Base-by-base conservation (phyloP, 345 rosid genomes). In the Raphanus sativus region DNA sequence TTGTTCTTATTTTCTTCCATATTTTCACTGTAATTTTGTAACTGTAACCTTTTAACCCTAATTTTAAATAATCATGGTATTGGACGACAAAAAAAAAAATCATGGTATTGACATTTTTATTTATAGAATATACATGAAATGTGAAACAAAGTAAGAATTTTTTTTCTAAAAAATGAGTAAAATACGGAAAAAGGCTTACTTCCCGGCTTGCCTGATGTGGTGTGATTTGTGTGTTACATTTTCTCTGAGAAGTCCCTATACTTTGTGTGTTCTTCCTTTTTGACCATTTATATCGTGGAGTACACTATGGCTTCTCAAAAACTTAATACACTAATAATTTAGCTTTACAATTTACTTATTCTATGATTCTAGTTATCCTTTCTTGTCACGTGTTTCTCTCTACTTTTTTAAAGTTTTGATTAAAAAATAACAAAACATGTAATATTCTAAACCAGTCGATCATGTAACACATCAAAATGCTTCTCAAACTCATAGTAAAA, bases 221-320 rank as follows among this genome's bases (percentile, higher is more conserved):
- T 77, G 76, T 77, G 77, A 70, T 77, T 65, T 77, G 77, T 65
- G 81, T 77, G 76, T 64, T 70, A 70, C 67, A 56, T 34, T 63
- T 77, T 71, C 62, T 64, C 76, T 70, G 80, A 77, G 66, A 77
- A 77, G 76, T 77, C 80, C 75, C 66, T 77, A 0, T 70, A 70
- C 38, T 54, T 70, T 15, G 38, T 21, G 13, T 70, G 65, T 55
- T 55, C 21, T 63, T 70, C 0, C 52, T 8, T 52, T 55, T 28
- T 77, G 17, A 15, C 34, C 12, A 7, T 17, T 25, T 62, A 34
- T 11, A 52, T 75, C 55, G 5, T 52, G 0, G 3, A 0, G 28
- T 0, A 38, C 15, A 62, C 32, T 13, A 52, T 61, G 55, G 17
- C 42, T 63, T 36, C 15, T 34, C 54, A 50, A 28, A 21, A 67